Percentiles rank a stretch among this genome's conserved stretches.
Evolutionary conservation across 306 rosid species (phyloP).

Genomic region (Inga laurina): DNA sequence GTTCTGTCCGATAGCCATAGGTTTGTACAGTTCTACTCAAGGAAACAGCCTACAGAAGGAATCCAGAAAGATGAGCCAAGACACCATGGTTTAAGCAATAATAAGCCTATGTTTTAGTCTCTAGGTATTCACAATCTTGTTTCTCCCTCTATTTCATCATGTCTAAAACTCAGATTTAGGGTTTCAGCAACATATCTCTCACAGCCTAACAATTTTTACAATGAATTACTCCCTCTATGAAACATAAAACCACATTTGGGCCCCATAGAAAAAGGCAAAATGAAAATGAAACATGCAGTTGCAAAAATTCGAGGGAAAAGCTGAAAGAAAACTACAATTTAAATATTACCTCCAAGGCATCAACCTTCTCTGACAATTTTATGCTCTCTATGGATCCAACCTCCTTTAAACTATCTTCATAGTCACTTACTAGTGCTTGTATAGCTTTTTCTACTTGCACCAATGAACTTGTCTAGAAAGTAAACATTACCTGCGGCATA

Average conservation of each 20-base stretch:
- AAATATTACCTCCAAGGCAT: slow-evolving; percentile 84
- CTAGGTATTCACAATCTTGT: slow-evolving; percentile 1
- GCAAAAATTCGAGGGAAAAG: neutral
- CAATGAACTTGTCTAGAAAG: slow-evolving; percentile 69
- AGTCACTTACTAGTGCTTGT: slow-evolving; percentile 63
- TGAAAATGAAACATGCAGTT: neutral
- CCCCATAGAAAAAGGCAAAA: neutral
- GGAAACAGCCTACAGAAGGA: neutral
- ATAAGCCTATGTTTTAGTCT: neutral
- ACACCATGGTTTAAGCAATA: neutral
- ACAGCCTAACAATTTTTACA: slow-evolving; percentile 10
- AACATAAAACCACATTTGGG: neutral
- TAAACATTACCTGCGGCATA: slow-evolving; percentile 29
- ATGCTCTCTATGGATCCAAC: slow-evolving; percentile 51
- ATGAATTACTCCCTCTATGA: neutral
- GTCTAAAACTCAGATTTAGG: slow-evolving; percentile 17
- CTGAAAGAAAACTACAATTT: slow-evolving; percentile 29
- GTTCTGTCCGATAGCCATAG: neutral
- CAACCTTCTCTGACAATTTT: slow-evolving; percentile 65
- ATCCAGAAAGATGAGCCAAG: neutral
- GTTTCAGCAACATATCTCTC: slow-evolving; percentile 18
- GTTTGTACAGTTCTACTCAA: neutral
- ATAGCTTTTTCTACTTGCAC: slow-evolving; percentile 81
- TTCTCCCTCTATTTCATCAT: slow-evolving; percentile 18
- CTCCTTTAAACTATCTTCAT: slow-evolving; percentile 68